These are phyloP conservation scores for Entomortierella parvispora DNA, from an alignment of 192 early-diverging fungal genomes.

Conservation along the genomic window DNA sequence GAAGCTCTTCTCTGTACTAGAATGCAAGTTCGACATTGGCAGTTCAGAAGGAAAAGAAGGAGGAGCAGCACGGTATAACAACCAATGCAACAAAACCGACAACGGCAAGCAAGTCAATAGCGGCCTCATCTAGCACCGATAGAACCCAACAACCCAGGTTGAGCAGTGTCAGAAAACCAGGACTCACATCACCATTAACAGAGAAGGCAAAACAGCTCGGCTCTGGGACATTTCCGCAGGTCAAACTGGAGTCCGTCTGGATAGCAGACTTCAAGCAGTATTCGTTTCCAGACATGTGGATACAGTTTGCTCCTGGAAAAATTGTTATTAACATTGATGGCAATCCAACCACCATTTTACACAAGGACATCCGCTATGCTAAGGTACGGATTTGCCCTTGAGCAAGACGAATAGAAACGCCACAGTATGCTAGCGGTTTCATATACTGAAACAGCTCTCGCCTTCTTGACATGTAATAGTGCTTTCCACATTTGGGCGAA, in stretches of 20 bases:
- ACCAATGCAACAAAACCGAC: too few relatives aligned
- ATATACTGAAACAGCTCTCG: too few relatives aligned
- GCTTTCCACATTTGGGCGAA: background rate
- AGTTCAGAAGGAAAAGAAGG: too few relatives aligned
- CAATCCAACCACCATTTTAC: constrained; percentile 13
- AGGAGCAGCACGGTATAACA: too few relatives aligned
- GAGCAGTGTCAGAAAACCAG: too few relatives aligned
- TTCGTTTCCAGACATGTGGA: constrained; percentile 7
- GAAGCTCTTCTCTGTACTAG: background rate
- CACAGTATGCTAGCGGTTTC: too few relatives aligned
- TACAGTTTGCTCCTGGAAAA: constrained; percentile 35
- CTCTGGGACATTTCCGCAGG: constrained; percentile 30
- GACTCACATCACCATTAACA: too few relatives aligned
- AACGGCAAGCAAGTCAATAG: too few relatives aligned
- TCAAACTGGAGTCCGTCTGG: constrained; percentile 1
- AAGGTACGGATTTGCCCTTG: constrained; percentile 11
- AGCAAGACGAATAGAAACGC: background rate
- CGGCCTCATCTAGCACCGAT: too few relatives aligned
- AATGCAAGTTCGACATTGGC: too few relatives aligned
- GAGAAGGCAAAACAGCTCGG: constrained; percentile 16
- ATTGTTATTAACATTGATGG: constrained; percentile 26
- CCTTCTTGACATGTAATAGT: too few relatives aligned
- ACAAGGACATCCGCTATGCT: constrained; percentile 12
- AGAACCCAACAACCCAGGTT: too few relatives aligned
- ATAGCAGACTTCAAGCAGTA: constrained; percentile 3